Percentiles rank a stretch among this genome's conserved stretches.
These are phyloP conservation scores for Trichoderma sp. DNA, from an alignment of 2,329 filamentous ascomycete species.

Conservation along the genomic window DNA sequence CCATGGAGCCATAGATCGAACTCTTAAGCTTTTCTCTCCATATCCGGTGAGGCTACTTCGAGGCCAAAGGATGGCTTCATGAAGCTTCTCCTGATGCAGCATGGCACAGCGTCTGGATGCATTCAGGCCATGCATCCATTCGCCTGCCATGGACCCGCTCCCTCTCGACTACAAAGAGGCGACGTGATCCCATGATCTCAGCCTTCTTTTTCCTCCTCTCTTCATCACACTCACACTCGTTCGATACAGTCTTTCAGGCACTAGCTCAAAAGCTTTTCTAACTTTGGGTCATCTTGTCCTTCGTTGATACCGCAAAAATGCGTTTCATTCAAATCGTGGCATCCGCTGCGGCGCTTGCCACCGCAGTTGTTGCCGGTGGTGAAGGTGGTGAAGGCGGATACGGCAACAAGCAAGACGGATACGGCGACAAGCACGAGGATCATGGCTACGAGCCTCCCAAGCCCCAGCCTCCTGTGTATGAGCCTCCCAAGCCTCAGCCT, in stretches of 20 bases:
- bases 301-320: constrained; percentile 39
- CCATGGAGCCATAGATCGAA: not conserved
- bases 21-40: constrained; percentile 7
- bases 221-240: constrained; percentile 14
- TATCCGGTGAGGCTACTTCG: constrained; percentile 18
- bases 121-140: constrained; percentile 23
- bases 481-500: not conserved
- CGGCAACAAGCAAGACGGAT: constrained; percentile 23
- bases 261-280: constrained; percentile 7
- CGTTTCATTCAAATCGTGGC: constrained; percentile 42
- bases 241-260: constrained; percentile 3
- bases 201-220: not conserved
- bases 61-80: not conserved
- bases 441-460: not conserved
- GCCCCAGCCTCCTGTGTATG: not conserved
- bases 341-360: constrained; percentile 41
- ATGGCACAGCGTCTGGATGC: not conserved
- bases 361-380: constrained; percentile 33
- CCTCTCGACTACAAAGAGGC: constrained; percentile 31
- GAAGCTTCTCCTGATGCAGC: constrained; percentile 14
- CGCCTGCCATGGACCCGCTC: constrained; percentile 10
- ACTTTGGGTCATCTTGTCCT: constrained; percentile 27
- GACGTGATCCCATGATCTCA: constrained; percentile 25
- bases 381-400: constrained; percentile 32
- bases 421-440: not conserved